Evolutionary conservation across 2,329 filamentous ascomycete genomes (phyloP).

Genomic region (Atkinsonella hypoxylon): DNA sequence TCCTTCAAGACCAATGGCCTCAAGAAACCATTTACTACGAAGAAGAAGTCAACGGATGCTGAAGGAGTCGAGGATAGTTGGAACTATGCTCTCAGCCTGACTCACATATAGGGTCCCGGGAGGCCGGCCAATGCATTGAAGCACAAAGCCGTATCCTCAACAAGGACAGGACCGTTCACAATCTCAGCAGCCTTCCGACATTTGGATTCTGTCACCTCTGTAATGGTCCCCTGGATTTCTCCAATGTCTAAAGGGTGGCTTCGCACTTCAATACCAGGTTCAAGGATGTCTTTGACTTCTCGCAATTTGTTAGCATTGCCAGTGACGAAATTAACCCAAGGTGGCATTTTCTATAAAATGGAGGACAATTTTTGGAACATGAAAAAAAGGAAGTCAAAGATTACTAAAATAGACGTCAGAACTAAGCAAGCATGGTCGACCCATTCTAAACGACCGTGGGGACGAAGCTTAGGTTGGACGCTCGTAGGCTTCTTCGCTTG

Average conservation of each 20-base stretch:
- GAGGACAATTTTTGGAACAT: not conserved
- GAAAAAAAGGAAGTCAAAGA: not conserved
- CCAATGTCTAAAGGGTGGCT: conserved; percentile 68
- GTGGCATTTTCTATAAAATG: conserved; percentile 23
- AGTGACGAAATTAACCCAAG: conserved; percentile 78
- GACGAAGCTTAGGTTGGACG: too few species aligned
- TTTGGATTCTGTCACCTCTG: conserved; percentile 85
- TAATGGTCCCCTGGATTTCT: conserved; percentile 85
- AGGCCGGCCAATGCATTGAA: conserved; percentile 86
- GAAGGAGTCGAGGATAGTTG: conserved; percentile 11
- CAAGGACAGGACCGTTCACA: conserved; percentile 77
- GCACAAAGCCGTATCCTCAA: conserved; percentile 91
- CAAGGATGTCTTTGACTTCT: conserved; percentile 82
- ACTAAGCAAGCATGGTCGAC: not conserved
- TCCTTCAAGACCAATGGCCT: conserved; percentile 67
- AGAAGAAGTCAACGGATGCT: not conserved
- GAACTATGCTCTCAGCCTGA: conserved; percentile 28
- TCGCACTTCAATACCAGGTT: conserved; percentile 57
- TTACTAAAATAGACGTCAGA: not conserved
- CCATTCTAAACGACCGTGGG: not conserved
- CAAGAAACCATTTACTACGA: conserved; percentile 83
- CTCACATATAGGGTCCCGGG: conserved; percentile 90
- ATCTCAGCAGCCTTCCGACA: conserved; percentile 67
- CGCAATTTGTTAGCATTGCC: conserved; percentile 89
- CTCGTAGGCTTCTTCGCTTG: too few species aligned